These are phyloP conservation scores for Eimeria nieschulzi DNA, from an alignment of 169 alveolate genomes.

Conservation along the genomic window DNA sequence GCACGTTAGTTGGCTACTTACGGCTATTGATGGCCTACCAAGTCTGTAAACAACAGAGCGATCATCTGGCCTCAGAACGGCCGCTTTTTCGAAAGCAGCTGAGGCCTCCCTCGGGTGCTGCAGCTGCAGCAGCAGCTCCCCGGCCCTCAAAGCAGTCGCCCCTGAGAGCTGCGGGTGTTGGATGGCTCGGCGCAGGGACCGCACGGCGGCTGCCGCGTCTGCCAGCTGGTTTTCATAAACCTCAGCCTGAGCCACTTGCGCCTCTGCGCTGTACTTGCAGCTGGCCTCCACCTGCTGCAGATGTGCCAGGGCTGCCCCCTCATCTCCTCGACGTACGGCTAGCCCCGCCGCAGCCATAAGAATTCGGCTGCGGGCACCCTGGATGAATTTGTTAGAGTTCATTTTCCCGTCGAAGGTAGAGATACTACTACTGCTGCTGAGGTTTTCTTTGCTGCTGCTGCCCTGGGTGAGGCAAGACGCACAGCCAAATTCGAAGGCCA, in stretches of 20 bases:
- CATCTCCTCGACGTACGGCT: neutral
- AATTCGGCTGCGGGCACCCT: neutral
- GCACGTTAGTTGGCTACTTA: neutral
- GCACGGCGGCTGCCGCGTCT: constrained; percentile 41
- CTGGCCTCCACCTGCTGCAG: neutral
- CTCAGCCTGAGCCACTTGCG: constrained; percentile 6
- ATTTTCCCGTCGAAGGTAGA: neutral
- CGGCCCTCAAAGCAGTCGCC: neutral
- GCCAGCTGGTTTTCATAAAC: neutral
- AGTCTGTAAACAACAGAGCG: neutral
- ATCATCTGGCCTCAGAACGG: neutral
- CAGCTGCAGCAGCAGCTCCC: constrained; percentile 36
- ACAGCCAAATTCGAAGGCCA: neutral
- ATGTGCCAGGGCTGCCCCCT: constrained; percentile 1
- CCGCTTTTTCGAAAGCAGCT: neutral
- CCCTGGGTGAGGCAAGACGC: neutral
- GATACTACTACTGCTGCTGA: neutral
- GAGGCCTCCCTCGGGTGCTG: constrained; percentile 6
- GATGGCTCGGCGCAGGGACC: neutral
- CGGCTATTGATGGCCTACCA: neutral
- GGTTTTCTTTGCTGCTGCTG: neutral
- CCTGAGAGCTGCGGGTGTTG: constrained; percentile 17
- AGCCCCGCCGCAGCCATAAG: constrained; percentile 9
- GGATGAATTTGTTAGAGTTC: neutral
- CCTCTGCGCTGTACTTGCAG: constrained; percentile 1